A percentile compares a stretch with the other conserved stretches of the same genome.
phyloP scores from a whole-genome alignment of 23 red algal species.

The Gracilaria gracilis region DNA sequence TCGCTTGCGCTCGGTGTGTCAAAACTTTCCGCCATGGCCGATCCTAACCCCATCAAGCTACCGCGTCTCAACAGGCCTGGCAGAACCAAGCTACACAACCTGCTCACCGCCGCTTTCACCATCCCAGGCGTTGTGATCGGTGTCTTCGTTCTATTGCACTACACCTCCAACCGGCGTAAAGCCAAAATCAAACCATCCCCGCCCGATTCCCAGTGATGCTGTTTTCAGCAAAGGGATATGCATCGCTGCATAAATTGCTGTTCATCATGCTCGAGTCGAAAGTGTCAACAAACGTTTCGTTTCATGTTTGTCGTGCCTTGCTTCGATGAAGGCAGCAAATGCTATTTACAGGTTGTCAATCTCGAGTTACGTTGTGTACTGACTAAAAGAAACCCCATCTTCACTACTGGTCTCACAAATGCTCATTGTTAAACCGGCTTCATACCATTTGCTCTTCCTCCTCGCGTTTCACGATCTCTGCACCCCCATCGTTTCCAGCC shows the following conservation, averaged over 20 bases:
- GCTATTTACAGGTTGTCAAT: neutral
- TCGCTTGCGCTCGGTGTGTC: too few relatives aligned
- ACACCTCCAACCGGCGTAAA: neutral
- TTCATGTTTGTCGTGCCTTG: neutral
- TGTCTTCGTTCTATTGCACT: neutral
- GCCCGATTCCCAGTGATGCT: neutral
- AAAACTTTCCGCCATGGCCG: constrained; percentile 3
- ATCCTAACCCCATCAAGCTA: constrained; percentile 2
- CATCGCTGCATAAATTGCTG: neutral
- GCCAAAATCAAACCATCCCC: neutral
- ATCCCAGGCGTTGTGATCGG: constrained; percentile 1
- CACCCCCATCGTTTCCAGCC: constrained; percentile 16
- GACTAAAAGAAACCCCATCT: neutral
- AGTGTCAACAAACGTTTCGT: neutral
- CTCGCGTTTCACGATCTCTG: neutral
- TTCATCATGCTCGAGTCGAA: neutral
- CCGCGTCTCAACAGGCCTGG: constrained; percentile 29
- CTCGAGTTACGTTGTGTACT: constrained; percentile 7
- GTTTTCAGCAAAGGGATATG: neutral
- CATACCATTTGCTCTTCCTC: neutral
- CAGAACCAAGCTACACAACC: constrained; percentile 7
- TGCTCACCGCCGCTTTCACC: constrained; percentile 26
- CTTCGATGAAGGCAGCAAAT: neutral
- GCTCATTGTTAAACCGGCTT: neutral
- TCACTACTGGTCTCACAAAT: neutral